A percentile compares a stretch with the other conserved stretches of the same genome.
Evolutionary conservation across 306 rosid species (phyloP).

Genomic region (Vachellia collinsii): DNA sequence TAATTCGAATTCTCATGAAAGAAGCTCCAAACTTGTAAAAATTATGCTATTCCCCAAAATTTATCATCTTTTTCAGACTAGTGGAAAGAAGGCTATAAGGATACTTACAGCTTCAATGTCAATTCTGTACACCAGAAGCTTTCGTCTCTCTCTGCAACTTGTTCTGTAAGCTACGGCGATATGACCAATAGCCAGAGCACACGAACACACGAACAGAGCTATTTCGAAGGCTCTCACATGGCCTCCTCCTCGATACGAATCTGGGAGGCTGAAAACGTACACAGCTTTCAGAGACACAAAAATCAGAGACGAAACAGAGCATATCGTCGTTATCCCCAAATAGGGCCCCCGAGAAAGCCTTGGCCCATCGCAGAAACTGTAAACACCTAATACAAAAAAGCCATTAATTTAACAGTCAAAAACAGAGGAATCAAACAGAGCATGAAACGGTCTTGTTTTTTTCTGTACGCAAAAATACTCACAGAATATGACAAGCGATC

Average conservation of each 20-base stretch:
- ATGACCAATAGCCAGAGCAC: slow-evolving; percentile 64
- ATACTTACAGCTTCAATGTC: slow-evolving; percentile 78
- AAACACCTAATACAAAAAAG: slow-evolving; percentile 51
- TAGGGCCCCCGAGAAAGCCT: slow-evolving; percentile 68
- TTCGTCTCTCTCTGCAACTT: slow-evolving; percentile 76
- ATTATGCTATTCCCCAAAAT: background rate
- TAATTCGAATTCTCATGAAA: background rate
- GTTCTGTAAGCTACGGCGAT: slow-evolving; percentile 69
- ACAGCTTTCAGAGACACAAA: slow-evolving; percentile 69
- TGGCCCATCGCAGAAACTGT: slow-evolving; percentile 76
- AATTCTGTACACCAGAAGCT: slow-evolving; percentile 73
- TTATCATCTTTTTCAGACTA: background rate
- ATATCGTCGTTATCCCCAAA: slow-evolving; percentile 63
- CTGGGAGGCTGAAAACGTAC: slow-evolving; percentile 45
- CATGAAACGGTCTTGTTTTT: background rate
- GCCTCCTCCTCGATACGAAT: slow-evolving; percentile 36
- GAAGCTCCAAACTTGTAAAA: background rate
- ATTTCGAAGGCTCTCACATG: slow-evolving; percentile 48
- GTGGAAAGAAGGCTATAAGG: background rate
- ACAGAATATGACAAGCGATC: slow-evolving; percentile 72
- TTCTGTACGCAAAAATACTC: slow-evolving; percentile 12
- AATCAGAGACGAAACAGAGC: slow-evolving; percentile 54
- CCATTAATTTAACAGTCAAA: background rate
- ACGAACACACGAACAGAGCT: slow-evolving; percentile 59
- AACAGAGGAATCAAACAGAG: background rate